phyloP scores from a whole-genome alignment of 306 rosid species.

The Benincasa hispida region DNA sequence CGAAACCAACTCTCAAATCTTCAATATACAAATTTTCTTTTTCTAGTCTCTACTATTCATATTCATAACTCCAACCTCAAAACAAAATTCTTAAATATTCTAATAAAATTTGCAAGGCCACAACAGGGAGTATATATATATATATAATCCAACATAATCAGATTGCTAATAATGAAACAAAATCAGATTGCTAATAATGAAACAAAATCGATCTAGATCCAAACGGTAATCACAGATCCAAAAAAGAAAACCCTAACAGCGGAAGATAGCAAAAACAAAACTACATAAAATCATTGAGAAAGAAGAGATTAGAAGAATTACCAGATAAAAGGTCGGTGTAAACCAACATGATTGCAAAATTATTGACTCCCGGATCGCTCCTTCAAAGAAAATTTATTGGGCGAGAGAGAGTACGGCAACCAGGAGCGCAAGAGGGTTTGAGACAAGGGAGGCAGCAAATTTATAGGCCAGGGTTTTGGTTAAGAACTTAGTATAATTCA shows the following conservation, averaged over 20 bases:
- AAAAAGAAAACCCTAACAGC: not conserved
- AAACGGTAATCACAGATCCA: not conserved
- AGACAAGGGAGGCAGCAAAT: not conserved
- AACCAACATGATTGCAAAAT: slow-evolving; percentile 6
- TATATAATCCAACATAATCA: too few relatives aligned
- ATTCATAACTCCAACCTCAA: not conserved
- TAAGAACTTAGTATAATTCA: not conserved
- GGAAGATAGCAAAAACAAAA: not conserved
- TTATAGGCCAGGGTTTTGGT: slow-evolving; percentile 9
- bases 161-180: too few relatives aligned
- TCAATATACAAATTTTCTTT: not conserved
- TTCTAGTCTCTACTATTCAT: not conserved
- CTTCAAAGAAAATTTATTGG: not conserved
- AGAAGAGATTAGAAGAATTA: not conserved
- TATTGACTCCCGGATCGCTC: not conserved
- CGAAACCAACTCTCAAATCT: not conserved
- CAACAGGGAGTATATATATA: too few relatives aligned
- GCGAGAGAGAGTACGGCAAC: not conserved
- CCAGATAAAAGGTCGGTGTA: not conserved
- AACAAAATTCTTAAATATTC: too few relatives aligned
- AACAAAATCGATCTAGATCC: not conserved
- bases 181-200: not conserved
- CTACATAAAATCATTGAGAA: not conserved
- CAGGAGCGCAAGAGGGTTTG: not conserved
- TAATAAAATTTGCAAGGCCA: too few relatives aligned